Evolutionary conservation across 768 basidiomycete genomes (phyloP).

Genomic region (Phylloporus arenicola): DNA sequence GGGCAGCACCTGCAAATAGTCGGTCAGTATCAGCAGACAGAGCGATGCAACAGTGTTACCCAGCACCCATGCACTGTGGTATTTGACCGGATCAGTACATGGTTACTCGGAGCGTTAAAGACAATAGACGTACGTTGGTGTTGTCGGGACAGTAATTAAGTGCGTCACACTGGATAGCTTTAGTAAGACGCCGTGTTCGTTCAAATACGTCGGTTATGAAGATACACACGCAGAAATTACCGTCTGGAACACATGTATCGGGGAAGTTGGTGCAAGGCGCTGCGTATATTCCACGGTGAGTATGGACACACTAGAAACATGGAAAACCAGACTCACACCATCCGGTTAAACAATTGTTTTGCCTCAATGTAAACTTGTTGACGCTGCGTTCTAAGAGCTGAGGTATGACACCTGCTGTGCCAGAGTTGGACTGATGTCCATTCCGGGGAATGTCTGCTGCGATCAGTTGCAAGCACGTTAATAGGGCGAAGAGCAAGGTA

Average conservation of each 20-base stretch:
- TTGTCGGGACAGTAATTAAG: constrained; percentile 9
- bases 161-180: constrained; percentile 10
- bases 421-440: constrained; percentile 2
- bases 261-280: constrained; percentile 19
- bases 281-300: background rate
- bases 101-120: background rate
- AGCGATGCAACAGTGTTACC: background rate
- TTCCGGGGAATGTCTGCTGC: background rate
- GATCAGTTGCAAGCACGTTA: constrained; percentile 9
- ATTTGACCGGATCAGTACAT: background rate
- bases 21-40: background rate
- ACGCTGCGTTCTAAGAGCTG: constrained; percentile 9
- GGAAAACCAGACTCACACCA: constrained; percentile 8
- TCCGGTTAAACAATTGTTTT: constrained; percentile 8
- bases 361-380: constrained; percentile 6
- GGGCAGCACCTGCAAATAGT: constrained; percentile 16
- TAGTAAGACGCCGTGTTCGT: background rate
- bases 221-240: constrained; percentile 18
- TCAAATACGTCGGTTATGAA: no score
- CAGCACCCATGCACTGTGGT: constrained; percentile 8
- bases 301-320: background rate
- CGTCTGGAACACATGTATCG: constrained; percentile 11
- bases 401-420: constrained; percentile 1
- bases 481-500: constrained; percentile 4
- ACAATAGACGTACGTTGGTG: constrained; percentile 8